Evolutionary conservation across 73 alveolate genomes (phyloP), one percentile per base, ranked within the genome.

Genomic region (Effrenium voratum): DNA sequence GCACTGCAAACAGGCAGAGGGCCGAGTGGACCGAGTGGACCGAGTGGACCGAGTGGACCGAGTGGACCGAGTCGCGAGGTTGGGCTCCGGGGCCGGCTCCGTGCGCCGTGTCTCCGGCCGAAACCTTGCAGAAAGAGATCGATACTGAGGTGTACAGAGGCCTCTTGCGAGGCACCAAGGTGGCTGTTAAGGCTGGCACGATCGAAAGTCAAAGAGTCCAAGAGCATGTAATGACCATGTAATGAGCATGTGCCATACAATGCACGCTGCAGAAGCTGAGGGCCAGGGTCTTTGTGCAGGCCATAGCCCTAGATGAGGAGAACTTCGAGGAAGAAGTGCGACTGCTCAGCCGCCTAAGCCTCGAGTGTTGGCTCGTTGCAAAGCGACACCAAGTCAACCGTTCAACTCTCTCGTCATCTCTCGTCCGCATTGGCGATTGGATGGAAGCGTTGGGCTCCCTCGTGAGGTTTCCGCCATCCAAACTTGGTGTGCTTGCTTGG

Each of bases 381-480:
- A n/a, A n/a, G n/a, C n/a, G n/a, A n/a, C n/a, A n/a, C n/a, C n/a
- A n/a, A n/a, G n/a, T n/a, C n/a, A n/a, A n/a, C n/a, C n/a, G n/a
- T n/a, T n/a, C n/a, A n/a, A n/a, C n/a, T n/a, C n/a, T n/a, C n/a
- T n/a, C n/a, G 66, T 8, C 66, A 8, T 19, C 66, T 52, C 66
- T 52, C 28, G 8, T 52, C 28, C 8, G 8, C 28, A 19, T 52
- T 52, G 66, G 66, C 19, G 28, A 52, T 52, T 19, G 8, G 66
- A 12, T 8, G n/a, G n/a, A n/a, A n/a, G n/a, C n/a, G n/a, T n/a
- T n/a, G n/a, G n/a, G n/a, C n/a, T n/a, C n/a, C n/a, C n/a, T n/a
- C 26, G n/a, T 38, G 32, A 85, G 94, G 94, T 44, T 77, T 91
- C 36, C 90, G 98, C 90, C 98, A 93, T 46, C 93, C 98, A 13